Evolutionary conservation across 2,329 filamentous ascomycete species (phyloP), one percentile per base, ranked within the genome.

Genomic region (Aspergillus japonicus): DNA sequence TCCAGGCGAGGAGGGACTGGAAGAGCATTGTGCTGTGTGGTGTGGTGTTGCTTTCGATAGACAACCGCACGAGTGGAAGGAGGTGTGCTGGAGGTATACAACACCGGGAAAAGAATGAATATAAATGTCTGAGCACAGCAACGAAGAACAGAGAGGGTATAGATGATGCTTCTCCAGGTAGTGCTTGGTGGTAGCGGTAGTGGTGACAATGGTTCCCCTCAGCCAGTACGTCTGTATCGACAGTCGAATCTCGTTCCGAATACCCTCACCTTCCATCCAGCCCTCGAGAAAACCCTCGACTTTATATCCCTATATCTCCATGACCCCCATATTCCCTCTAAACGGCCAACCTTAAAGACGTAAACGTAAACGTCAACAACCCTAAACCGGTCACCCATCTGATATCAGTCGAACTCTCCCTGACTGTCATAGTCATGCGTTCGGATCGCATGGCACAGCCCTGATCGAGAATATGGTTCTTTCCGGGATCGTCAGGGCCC

Each of bases 21-120:
- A 68, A 60, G 33, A 66, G 66, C 62, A 62, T 63, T 73, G 77
- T 77, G 4, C 3, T 56, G n/a, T 23, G 35, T 55, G 52, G 35
- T 24, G 14, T 42, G 52, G 35, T 24, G 14, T 42, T 31, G 35
- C 21, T n/a, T 14, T 48, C 24, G 42, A 55, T 16, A 14, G 29
- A 8, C n/a, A n/a, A 47, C 16, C 10, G 35, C 12, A 35, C 29
- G 33, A 35, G 33, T 35, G 33, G 7, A 29, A 10, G 23, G 23
- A 3, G 26, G 7, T 29, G 26, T 29, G 26, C 26, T 8, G 26
- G 33, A 35, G 12, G 5, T 35, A 35, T 11, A 35, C 26, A 35
- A 35, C 5, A 16, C 33, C 16, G 26, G 7, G 7, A 35, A 35
- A 10, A 35, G 12, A 12, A 3, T 35, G 5, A 35, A 12, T 12